Evolutionary conservation across 2,329 filamentous ascomycete genomes (phyloP).

Genomic region (Didymella lethalis): DNA sequence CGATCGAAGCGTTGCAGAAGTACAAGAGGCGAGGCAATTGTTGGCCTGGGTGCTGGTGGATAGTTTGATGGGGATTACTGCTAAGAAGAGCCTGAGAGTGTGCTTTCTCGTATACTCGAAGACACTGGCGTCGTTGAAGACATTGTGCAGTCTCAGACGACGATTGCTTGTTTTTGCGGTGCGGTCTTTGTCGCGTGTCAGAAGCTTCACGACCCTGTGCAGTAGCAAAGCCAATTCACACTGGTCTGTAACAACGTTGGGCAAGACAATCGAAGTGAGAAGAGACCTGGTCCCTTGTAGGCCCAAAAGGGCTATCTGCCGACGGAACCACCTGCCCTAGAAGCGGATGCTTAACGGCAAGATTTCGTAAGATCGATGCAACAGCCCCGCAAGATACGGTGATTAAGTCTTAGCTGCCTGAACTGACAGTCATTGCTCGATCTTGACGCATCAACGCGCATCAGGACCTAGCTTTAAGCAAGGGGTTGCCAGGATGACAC

Average conservation of each 20-base stretch:
- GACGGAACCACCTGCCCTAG: neutral
- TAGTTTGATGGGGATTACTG: neutral
- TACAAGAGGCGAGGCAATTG: neutral
- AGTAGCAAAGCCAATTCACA: neutral
- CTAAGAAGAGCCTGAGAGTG: neutral
- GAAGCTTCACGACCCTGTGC: neutral
- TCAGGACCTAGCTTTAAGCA: slow-evolving; percentile 9
- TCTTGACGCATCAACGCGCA: neutral
- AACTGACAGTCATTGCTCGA: neutral
- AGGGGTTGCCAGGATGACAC: slow-evolving; percentile 1
- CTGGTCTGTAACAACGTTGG: neutral
- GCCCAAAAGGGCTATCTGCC: neutral
- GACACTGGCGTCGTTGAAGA: neutral
- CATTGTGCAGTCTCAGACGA: slow-evolving; percentile 1
- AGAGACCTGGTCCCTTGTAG: neutral
- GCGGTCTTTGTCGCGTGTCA: neutral
- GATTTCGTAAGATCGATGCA: neutral
- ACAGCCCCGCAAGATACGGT: slow-evolving; percentile 4
- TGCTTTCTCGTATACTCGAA: neutral
- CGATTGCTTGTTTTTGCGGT: neutral
- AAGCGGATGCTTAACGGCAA: neutral
- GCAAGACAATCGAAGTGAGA: neutral
- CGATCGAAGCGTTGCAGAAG: neutral
- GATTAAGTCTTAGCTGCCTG: neutral
- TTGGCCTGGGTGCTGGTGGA: neutral